Evolutionary conservation across 345 rosid genomes (phyloP).

Genomic region (Citrus cavaleriei): DNA sequence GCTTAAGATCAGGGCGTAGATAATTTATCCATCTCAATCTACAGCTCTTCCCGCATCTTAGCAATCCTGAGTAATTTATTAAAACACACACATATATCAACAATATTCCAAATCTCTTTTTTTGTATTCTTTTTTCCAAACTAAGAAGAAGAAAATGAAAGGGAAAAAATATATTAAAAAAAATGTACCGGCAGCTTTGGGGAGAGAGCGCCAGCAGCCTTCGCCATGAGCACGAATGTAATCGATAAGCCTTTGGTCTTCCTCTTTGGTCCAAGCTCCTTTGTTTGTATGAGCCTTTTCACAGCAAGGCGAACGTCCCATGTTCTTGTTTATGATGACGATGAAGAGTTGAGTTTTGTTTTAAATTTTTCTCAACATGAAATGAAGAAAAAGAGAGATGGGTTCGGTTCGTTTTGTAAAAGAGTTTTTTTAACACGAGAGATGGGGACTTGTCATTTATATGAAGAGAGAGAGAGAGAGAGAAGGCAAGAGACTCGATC

Average conservation of each 20-base stretch:
- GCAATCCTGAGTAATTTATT: constrained; percentile 41
- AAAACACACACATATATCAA: too few relatives aligned
- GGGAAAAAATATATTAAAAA: background rate
- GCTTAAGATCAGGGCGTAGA: constrained; percentile 49
- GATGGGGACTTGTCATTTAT: background rate
- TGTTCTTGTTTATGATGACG: constrained; percentile 7
- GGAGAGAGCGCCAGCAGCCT: constrained; percentile 93
- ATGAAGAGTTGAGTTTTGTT: background rate
- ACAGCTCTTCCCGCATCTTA: constrained; percentile 52
- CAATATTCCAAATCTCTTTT: too few relatives aligned
- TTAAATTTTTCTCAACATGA: background rate
- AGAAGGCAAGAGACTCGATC: constrained; percentile 18
- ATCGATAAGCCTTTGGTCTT: constrained; percentile 72
- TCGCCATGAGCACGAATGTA: constrained; percentile 76
- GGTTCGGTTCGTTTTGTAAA: background rate
- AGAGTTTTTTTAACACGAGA: background rate
- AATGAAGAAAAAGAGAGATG: background rate
- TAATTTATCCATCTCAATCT: constrained; percentile 51
- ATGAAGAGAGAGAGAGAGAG: background rate
- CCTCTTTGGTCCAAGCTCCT: constrained; percentile 93
- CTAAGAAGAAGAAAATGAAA: background rate
- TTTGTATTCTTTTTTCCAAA: too few relatives aligned
- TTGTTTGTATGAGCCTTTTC: constrained; percentile 88
- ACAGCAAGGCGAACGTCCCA: constrained; percentile 92
- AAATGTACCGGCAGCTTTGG: constrained; percentile 56